phyloP scores from a whole-genome alignment of 306 rosid genomes.

The Myrica gale region DNA sequence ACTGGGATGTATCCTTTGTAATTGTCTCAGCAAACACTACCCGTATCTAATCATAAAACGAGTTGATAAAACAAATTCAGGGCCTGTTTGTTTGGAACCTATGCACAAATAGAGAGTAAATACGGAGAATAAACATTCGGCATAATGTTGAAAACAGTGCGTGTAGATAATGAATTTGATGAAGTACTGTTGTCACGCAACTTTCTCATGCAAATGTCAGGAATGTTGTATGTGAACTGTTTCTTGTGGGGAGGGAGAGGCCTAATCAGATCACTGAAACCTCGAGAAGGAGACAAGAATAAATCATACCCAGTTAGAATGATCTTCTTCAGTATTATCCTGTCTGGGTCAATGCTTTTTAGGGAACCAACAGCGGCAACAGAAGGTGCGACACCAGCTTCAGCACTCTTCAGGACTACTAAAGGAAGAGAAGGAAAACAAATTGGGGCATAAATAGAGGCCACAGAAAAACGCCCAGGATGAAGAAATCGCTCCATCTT shows the following conservation, averaged over 20 bases:
- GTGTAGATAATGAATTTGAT: not conserved
- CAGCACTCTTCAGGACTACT: conserved; percentile 56
- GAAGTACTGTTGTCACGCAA: not conserved
- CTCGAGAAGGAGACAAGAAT: conserved; percentile 7
- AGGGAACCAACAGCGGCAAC: conserved; percentile 89
- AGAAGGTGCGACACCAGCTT: conserved; percentile 45
- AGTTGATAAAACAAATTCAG: not conserved
- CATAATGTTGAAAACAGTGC: not conserved
- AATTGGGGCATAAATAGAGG: conserved; percentile 86
- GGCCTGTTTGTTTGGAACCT: not conserved
- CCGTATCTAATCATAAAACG: not conserved
- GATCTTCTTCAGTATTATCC: conserved; percentile 83
- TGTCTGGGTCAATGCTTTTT: conserved; percentile 71
- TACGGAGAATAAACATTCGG: not conserved
- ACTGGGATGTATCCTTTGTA: not conserved
- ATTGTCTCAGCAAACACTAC: not conserved
- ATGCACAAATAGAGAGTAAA: not conserved
- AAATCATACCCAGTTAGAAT: conserved; percentile 79
- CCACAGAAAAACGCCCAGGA: conserved; percentile 79
- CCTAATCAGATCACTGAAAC: not conserved
- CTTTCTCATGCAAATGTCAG: not conserved
- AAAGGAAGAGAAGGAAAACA: conserved; percentile 86
- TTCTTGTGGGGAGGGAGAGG: not conserved
- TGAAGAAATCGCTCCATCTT: conserved; percentile 99
- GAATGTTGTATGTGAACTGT: too few relatives aligned